Conservation (phyloP, 441 rosid species). For the Populus trichocarpa region DNA sequence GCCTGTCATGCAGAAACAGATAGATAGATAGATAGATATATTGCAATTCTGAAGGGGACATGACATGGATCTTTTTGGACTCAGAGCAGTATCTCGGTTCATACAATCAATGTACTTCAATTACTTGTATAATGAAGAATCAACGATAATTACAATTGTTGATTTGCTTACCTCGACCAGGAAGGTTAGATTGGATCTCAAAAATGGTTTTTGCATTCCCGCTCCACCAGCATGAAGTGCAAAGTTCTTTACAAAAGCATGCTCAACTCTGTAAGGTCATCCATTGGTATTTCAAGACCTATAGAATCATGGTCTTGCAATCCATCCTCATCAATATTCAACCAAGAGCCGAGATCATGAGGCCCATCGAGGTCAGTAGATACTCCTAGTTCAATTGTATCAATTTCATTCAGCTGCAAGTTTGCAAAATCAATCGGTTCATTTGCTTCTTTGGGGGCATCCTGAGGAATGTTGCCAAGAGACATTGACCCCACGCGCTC, state of each 20-base stretch:
- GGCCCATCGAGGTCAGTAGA: slow-evolving; percentile 33
- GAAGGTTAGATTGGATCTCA: not conserved
- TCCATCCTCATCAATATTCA: slow-evolving; percentile 60
- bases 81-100: not conserved
- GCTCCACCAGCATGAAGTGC: not conserved
- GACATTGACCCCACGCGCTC: slow-evolving; percentile 14
- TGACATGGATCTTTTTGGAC: not conserved
- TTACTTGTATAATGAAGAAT: slow-evolving; percentile 11
- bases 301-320: slow-evolving; percentile 60
- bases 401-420: slow-evolving; percentile 51
- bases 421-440: slow-evolving; percentile 49
- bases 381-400: slow-evolving; percentile 36
- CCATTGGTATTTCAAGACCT: slow-evolving; percentile 92
- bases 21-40: too few relatives aligned
- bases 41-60: not conserved
- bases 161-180: not conserved
- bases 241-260: slow-evolving; percentile 24
- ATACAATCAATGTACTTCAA: not conserved
- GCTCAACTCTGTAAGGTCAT: slow-evolving; percentile 60
- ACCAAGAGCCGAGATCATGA: slow-evolving; percentile 60
- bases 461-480: slow-evolving; percentile 8
- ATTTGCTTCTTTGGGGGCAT: slow-evolving; percentile 26
- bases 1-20: not conserved
- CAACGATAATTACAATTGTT: not conserved
- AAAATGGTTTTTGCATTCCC: not conserved